Percentiles rank a stretch among this genome's conserved stretches.
These are phyloP conservation scores for Trichoderma sp. DNA, from an alignment of 2,329 filamentous ascomycete genomes.

Conservation along the genomic window DNA sequence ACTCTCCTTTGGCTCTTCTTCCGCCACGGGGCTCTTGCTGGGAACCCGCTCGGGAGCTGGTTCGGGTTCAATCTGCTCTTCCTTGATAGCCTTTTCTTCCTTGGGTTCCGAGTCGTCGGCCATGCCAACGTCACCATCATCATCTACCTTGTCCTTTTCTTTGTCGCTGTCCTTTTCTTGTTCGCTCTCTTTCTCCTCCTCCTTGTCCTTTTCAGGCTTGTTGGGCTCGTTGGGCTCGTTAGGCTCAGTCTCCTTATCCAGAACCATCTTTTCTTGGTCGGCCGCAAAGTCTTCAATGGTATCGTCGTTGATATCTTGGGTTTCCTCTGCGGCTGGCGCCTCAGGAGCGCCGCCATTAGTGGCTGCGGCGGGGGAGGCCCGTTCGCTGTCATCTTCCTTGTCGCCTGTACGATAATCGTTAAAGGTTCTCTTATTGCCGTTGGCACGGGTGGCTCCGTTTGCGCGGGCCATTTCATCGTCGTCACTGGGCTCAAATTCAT, in stretches of 20 bases:
- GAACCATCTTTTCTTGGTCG: slow-evolving; percentile 34
- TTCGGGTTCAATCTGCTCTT: slow-evolving; percentile 42
- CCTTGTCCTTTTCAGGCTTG: slow-evolving; percentile 11
- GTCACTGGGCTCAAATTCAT: slow-evolving; percentile 85
- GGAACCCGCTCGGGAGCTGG: slow-evolving; percentile 37
- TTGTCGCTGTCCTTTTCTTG: slow-evolving; percentile 8
- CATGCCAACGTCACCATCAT: slow-evolving; percentile 57
- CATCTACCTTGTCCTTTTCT: slow-evolving; percentile 43
- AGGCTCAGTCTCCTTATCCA: slow-evolving; percentile 16
- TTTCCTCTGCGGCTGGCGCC: slow-evolving; percentile 35
- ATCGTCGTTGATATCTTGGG: slow-evolving; percentile 43
- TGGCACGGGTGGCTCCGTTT: slow-evolving; percentile 67
- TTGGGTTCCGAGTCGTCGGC: slow-evolving; percentile 42
- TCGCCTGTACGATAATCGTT: slow-evolving; percentile 52
- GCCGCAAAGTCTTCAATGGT: slow-evolving; percentile 48
- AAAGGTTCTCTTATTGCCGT: slow-evolving; percentile 53
- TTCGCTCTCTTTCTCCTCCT: background rate
- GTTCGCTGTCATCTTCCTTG: slow-evolving; percentile 42
- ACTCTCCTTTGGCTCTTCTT: slow-evolving; percentile 26
- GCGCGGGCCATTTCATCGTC: slow-evolving; percentile 77
- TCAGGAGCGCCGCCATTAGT: slow-evolving; percentile 36
- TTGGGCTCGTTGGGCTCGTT: slow-evolving; percentile 6
- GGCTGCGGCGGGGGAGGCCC: slow-evolving; percentile 42
- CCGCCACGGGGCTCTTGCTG: slow-evolving; percentile 30
- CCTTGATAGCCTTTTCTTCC: slow-evolving; percentile 42